Base-by-base conservation (phyloP, 2,329 filamentous ascomycete species). In the Aureobasidium sp. region DNA sequence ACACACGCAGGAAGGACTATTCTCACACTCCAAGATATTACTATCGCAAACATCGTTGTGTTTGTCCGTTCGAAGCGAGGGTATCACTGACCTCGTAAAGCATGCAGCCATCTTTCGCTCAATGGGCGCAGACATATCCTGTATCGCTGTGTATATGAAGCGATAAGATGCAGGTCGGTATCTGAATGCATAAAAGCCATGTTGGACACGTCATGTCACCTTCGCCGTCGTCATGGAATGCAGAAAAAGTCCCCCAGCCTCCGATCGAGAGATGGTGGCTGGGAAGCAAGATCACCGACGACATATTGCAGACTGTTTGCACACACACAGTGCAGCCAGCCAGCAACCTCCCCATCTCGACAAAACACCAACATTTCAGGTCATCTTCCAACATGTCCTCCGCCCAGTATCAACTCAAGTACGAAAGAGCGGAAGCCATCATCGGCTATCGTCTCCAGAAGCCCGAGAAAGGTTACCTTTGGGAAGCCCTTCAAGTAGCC, bases 401-500 rank as follows among this genome's bases (percentile, higher is more conserved):
- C 27, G 11, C 2, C 4, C 17, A 31, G 17, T 34, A 49, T 17
- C 25, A 34, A 15, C 1, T 2, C 6, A 49, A 49, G 31, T n/a
- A 39, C 12, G 11, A 53, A 34, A 22, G 31, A 53, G 52, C 52
- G 0, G 22, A 58, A 58, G 27, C n/a, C 17, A 58, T 58, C 14
- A 45, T 58, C 31, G 55, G 55, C 5, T 47, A 58, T 31, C 25
- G 37, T 17, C 20, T 29, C 8, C 17, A 37, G n/a, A 34, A 51
- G 29, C 29, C 31, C 7, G n/a, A 47, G 12, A 5, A 22, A 25
- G 7, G 6, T 31, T 37, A 25, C n/a, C 39, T 36, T 17, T 60
- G 56, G 56, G 57, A 61, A 34, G 57, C 57, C 17, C 20, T 61
- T 7, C 57, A 52, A n/a, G 45, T 61, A 9, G 57, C 57, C 15